A percentile compares a stretch with the other conserved stretches of the same genome.
These are phyloP conservation scores for Lentinula detonsa DNA, from an alignment of 768 basidiomycete species.

Conservation along the genomic window DNA sequence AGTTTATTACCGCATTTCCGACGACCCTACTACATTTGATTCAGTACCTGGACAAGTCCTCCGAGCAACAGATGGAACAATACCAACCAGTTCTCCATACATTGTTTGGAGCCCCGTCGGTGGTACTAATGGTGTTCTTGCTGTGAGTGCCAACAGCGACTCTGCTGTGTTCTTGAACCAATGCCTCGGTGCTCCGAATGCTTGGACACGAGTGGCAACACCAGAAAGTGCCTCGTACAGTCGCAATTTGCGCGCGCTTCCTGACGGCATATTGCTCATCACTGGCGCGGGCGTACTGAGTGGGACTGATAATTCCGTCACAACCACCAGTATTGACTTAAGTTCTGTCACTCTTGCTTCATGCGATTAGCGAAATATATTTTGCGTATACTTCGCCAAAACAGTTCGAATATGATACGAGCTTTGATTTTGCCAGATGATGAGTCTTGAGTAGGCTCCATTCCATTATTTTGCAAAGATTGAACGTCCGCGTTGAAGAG, in stretches of 20 bases:
- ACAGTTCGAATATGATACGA: too few relatives aligned
- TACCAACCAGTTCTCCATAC: constrained; percentile 11
- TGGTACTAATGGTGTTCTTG: constrained; percentile 13
- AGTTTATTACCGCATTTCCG: constrained; percentile 11
- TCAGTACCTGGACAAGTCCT: constrained; percentile 7
- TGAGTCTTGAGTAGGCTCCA: too few relatives aligned
- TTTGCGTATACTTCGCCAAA: too few relatives aligned
- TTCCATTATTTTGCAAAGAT: too few relatives aligned
- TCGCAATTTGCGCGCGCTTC: constrained; percentile 11
- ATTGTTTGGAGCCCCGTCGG: constrained; percentile 14
- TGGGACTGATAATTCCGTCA: constrained; percentile 12
- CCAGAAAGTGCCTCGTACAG: constrained; percentile 12
- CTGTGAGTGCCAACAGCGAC: constrained; percentile 13
- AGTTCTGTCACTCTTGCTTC: not conserved
- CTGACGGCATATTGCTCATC: constrained; percentile 8
- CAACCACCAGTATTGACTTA: constrained; percentile 6
- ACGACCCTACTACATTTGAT: constrained; percentile 12
- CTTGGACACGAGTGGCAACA: constrained; percentile 13
- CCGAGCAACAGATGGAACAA: constrained; percentile 9
- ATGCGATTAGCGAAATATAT: not conserved
- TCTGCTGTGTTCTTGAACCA: constrained; percentile 13
- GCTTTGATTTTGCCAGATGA: too few relatives aligned
- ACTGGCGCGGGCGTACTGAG: constrained; percentile 13
- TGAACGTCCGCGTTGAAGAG: too few relatives aligned
- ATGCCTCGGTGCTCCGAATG: constrained; percentile 6